These are phyloP conservation scores for Xylaria sp. DNA, from an alignment of 2,329 filamentous ascomycete species.

Conservation along the genomic window DNA sequence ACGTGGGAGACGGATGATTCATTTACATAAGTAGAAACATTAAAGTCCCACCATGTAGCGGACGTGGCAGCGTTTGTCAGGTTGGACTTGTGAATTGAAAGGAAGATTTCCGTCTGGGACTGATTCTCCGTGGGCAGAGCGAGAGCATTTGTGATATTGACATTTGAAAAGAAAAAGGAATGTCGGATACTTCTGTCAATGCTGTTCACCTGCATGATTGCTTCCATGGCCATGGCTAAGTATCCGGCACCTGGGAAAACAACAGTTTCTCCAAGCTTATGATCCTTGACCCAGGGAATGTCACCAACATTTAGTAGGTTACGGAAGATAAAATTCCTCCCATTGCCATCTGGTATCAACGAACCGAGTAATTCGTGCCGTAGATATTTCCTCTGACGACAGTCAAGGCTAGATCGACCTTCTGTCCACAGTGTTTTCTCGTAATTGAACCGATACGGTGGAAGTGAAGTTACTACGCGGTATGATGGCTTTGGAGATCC, in stretches of 20 bases:
- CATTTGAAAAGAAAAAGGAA: constrained; percentile 4
- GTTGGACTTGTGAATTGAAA: not conserved
- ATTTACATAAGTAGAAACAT: constrained; percentile 1
- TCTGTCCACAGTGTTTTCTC: constrained; percentile 21
- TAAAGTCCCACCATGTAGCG: constrained; percentile 22
- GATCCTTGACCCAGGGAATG: constrained; percentile 18
- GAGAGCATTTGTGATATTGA: constrained; percentile 28
- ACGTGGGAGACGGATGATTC: constrained; percentile 8
- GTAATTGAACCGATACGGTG: constrained; percentile 26
- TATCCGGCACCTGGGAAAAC: constrained; percentile 16
- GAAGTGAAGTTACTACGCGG: constrained; percentile 6
- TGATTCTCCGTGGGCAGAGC: not conserved
- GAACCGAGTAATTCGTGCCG: constrained; percentile 24
- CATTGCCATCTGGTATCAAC: not conserved
- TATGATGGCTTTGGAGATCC: too few species aligned
- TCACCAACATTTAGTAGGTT: constrained; percentile 22
- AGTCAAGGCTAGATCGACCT: constrained; percentile 20
- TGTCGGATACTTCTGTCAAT: not conserved
- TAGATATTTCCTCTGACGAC: not conserved
- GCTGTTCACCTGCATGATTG: not conserved
- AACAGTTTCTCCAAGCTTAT: constrained; percentile 1
- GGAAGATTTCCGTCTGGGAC: constrained; percentile 9
- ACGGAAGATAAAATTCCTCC: constrained; percentile 16
- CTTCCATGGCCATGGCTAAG: constrained; percentile 18
- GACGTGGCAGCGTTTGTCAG: constrained; percentile 10